Evolutionary conservation across 2,329 filamentous ascomycete genomes (phyloP).

Genomic region (Botryotinia narcissicola): DNA sequence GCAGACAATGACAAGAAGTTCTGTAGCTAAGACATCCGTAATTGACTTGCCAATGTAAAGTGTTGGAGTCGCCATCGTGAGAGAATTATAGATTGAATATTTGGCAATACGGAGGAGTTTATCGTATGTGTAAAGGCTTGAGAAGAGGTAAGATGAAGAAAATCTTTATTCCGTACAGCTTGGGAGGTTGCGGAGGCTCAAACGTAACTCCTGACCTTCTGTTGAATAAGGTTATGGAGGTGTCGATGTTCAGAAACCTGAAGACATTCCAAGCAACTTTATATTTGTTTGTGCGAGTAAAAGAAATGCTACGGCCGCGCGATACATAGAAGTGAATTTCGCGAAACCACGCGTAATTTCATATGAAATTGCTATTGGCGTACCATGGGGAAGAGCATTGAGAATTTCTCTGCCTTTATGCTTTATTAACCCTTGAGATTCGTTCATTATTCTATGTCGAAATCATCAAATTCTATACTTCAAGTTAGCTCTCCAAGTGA

Average conservation of each 20-base stretch:
- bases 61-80: neutral
- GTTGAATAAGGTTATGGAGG: neutral
- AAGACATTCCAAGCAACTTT: neutral
- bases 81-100: neutral
- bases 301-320: neutral
- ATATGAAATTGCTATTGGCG: neutral
- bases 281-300: neutral
- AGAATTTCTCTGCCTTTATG: neutral
- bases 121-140: neutral
- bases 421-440: neutral
- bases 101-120: neutral
- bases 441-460: neutral
- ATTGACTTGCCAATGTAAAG: neutral
- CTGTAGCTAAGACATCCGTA: neutral
- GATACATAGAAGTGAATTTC: neutral
- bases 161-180: neutral
- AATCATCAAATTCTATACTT: neutral
- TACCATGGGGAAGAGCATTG: neutral
- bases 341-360: neutral
- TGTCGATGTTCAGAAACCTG: neutral
- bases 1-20: conserved; percentile 2
- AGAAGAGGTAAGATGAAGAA: neutral
- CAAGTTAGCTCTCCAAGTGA: neutral
- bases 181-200: too few relatives aligned
- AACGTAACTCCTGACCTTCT: too few relatives aligned